These are phyloP conservation scores for Microbotryum lychnidis-dioicae DNA, from an alignment of 1,284 basidiomycete genomes.

Conservation along the genomic window DNA sequence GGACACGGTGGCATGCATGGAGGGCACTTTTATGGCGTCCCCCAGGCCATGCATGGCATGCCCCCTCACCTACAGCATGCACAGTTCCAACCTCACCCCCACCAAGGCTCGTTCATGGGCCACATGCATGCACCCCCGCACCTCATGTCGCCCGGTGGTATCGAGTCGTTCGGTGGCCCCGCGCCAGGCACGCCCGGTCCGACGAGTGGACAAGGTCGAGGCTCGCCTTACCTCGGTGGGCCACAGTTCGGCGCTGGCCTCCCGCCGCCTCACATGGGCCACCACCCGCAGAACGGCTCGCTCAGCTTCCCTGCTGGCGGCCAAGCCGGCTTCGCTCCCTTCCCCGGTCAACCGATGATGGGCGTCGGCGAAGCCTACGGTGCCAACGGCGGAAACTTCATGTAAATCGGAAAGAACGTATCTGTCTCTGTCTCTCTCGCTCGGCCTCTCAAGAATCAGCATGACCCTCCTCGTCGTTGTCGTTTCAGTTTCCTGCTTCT, in stretches of 20 bases:
- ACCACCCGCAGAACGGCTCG: conserved; percentile 6
- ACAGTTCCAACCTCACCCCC: conserved; percentile 14
- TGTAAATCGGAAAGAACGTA: conserved; percentile 1
- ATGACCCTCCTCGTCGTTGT: conserved; percentile 2
- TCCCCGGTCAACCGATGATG: conserved; percentile 7
- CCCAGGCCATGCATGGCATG: conserved; percentile 9
- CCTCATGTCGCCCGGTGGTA: conserved; percentile 13
- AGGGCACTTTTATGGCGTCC: conserved; percentile 21
- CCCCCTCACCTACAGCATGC: conserved; percentile 9
- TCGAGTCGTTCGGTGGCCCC: conserved; percentile 5
- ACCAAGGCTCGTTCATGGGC: conserved; percentile 13
- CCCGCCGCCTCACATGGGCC: conserved; percentile 10
- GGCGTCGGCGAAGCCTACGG: neutral
- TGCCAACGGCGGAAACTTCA: too few species aligned
- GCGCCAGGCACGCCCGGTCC: neutral
- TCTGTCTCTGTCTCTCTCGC: conserved; percentile 8
- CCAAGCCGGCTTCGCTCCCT: conserved; percentile 15
- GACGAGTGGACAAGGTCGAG: too few species aligned
- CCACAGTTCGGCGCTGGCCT: conserved; percentile 5
- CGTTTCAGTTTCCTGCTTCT: conserved; percentile 2
- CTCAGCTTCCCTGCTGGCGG: too few species aligned
- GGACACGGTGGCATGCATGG: conserved; percentile 12
- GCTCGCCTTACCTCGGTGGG: conserved; percentile 13
- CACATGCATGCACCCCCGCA: conserved; percentile 9
- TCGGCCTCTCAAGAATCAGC: conserved; percentile 1